phyloP scores from a whole-genome alignment of 345 rosid genomes.

The Gossypium thurberi region DNA sequence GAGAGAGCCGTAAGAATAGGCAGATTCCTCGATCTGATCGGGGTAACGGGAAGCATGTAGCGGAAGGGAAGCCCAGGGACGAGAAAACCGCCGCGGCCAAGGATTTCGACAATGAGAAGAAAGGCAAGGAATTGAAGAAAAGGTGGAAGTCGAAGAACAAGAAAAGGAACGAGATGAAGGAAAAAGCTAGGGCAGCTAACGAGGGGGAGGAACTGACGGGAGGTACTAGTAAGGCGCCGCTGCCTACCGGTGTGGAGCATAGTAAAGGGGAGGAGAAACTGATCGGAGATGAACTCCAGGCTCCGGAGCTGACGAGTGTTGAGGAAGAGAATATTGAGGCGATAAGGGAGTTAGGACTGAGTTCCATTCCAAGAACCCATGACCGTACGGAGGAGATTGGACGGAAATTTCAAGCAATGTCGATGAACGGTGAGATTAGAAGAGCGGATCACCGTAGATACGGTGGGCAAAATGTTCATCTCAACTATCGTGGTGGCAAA shows the following conservation, averaged over 20 bases:
- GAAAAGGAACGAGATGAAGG: background rate
- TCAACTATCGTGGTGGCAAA: background rate
- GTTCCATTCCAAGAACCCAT: background rate
- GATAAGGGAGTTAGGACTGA: background rate
- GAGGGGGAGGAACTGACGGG: background rate
- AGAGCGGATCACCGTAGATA: background rate
- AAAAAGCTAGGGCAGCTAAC: conserved; percentile 3
- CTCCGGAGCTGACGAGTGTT: background rate
- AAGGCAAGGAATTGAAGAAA: background rate
- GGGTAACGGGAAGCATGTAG: background rate
- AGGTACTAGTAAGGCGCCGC: background rate
- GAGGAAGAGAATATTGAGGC: background rate
- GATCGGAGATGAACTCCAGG: background rate
- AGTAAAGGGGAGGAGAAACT: conserved; percentile 1
- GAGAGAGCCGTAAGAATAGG: background rate
- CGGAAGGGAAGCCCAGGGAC: background rate
- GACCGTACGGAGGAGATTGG: conserved; percentile 12
- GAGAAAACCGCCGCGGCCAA: background rate
- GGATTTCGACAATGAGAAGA: background rate
- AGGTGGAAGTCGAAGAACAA: background rate
- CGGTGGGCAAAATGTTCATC: background rate
- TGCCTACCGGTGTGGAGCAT: background rate
- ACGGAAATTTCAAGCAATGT: background rate
- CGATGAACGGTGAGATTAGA: background rate
- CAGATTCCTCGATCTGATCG: background rate